Base-by-base conservation (phyloP, 805 yeast genomes). In the Saccharomycopsis guyanensis region DNA sequence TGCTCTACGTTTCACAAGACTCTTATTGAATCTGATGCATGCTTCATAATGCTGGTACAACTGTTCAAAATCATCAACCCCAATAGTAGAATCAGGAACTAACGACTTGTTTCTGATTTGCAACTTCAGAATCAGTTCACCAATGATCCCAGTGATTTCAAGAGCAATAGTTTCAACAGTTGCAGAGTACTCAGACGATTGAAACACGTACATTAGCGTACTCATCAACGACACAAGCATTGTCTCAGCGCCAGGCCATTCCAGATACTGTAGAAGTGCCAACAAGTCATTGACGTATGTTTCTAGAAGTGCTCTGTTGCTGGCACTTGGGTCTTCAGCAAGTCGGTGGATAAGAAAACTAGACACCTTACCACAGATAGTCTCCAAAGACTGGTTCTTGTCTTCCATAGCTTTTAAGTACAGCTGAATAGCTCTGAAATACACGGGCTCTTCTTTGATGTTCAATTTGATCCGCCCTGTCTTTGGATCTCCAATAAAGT, bases 101-200 rank as follows among this genome's bases (percentile, higher is more conserved):
- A 52, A 33, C n/a, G 15, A 18, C 44, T 24, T 45, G 31, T 47
- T 49, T 15, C 51, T 38, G 2, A 61, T 55, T 45, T 59, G 69
- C 13, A 74, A 43, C 3, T 61, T 59, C 19, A 73, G 56, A 41
- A 81, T 68, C 33, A 65, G 67, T 2, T 73, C 68, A 0, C 85
- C 88, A 22, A 82, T 72, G 12, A 63, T 47, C 0, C 91, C 88
- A n/a, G 78, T 61, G 52, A 78, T 55, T 45, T 83, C 89, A 42
- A 85, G 59, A 3, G 76, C 66, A 50, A 69, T 69, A 0, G 78
- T 65, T 49, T 78, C 83, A 4, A 72, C 62, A 10, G 57, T 49
- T 1, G 72, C 63, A 0, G 71, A 40, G 38, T 66, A 63, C 24
- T 61, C 63, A 10, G 69, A 69, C 2, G 69, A 49, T 4, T 66